Evolutionary conservation across 176 grass and related monocot genomes (phyloP).

Genomic region (Carex pumila): DNA sequence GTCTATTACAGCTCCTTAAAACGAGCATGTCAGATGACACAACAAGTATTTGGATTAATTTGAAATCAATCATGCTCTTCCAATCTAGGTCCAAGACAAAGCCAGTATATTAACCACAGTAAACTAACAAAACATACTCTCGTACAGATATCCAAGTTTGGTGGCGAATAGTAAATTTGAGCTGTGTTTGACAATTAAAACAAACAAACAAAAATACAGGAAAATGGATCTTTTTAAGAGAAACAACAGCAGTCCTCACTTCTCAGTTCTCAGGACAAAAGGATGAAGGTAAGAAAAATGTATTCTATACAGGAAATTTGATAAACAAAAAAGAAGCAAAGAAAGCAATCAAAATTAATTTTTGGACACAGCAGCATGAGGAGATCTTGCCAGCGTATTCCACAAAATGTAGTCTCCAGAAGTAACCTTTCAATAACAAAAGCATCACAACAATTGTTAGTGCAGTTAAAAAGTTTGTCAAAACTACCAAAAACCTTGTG

Average conservation of each 20-base stretch:
- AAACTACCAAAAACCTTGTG: neutral
- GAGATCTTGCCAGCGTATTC: conserved; percentile 25
- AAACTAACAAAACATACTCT: neutral
- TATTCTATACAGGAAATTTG: neutral
- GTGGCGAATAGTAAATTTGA: neutral
- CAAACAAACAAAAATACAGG: no score
- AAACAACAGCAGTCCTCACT: neutral
- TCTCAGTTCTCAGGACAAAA: neutral
- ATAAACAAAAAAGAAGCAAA: neutral
- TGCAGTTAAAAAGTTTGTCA: neutral
- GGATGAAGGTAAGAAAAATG: neutral
- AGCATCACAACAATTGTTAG: neutral
- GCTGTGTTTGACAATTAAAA: neutral
- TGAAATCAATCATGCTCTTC: neutral
- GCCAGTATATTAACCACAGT: neutral
- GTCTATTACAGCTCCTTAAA: neutral
- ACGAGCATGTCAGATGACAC: neutral
- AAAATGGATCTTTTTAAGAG: neutral
- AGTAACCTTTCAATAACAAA: conserved; percentile 3
- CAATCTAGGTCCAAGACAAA: neutral
- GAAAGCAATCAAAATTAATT: neutral
- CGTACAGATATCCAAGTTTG: neutral
- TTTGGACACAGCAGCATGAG: conserved; percentile 17
- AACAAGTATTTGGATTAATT: neutral
- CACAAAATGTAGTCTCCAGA: conserved; percentile 28